Conservation (phyloP, 306 rosid genomes). For the Fagus sylvatica region DNA sequence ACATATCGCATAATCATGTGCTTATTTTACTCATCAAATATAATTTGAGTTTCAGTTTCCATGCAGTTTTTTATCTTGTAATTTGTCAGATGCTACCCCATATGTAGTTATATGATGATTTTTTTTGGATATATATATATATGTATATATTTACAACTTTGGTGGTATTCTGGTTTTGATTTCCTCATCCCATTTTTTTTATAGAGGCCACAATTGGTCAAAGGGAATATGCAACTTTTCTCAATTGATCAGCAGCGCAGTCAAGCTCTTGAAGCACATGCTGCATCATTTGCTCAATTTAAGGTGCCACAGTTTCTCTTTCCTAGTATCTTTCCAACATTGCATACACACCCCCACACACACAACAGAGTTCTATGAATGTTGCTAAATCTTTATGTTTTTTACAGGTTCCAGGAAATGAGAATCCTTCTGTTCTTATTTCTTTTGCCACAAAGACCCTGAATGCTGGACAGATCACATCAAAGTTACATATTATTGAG, state of each 20-base stretch:
- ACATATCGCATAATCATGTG: too few relatives aligned
- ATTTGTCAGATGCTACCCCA: background rate
- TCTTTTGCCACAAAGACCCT: constrained; percentile 91
- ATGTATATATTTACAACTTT: too few relatives aligned
- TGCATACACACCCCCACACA: background rate
- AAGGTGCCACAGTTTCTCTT: constrained; percentile 49
- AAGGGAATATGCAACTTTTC: constrained; percentile 98
- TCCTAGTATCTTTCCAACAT: constrained; percentile 9
- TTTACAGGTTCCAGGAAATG: constrained; percentile 88
- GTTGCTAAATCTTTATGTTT: constrained; percentile 15
- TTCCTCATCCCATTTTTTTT: constrained; percentile 25
- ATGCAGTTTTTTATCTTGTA: background rate
- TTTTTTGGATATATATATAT: too few relatives aligned
- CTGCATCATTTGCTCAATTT: constrained; percentile 94
- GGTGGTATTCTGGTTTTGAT: constrained; percentile 22
- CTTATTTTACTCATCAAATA: too few relatives aligned
- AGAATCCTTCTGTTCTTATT: constrained; percentile 80
- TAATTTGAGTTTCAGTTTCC: too few relatives aligned
- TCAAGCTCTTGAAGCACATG: constrained; percentile 99
- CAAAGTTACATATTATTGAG: constrained; percentile 94
- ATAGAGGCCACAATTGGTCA: constrained; percentile 94
- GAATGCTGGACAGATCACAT: constrained; percentile 90
- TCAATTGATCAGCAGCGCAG: constrained; percentile 98
- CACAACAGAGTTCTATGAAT: background rate
- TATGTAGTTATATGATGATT: background rate